phyloP scores from a whole-genome alignment of 2,329 filamentous ascomycete genomes.

The Reticulascus tulasneorum region DNA sequence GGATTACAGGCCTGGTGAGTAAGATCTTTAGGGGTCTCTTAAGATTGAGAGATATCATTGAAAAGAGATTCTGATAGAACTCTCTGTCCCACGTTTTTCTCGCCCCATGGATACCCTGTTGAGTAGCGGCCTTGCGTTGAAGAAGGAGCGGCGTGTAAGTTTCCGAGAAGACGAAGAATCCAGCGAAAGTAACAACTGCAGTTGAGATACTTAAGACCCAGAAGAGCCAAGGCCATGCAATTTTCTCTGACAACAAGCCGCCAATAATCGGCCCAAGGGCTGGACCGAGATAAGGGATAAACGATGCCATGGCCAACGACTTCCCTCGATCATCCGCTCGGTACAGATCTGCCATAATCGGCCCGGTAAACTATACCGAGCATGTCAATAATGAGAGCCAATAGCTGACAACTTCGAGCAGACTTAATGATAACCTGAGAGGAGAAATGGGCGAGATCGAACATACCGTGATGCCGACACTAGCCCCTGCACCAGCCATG shows the following conservation, averaged over 20 bases:
- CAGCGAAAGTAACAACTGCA: conserved; percentile 28
- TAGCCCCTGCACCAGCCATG: conserved; percentile 44
- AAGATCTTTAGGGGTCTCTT: conserved; percentile 43
- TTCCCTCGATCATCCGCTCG: conserved; percentile 29
- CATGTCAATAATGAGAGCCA: neutral
- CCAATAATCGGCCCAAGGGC: conserved; percentile 38
- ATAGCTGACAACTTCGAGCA: too few species aligned
- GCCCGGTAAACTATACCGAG: conserved; percentile 23
- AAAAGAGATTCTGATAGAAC: conserved; percentile 10
- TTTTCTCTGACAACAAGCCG: conserved; percentile 29
- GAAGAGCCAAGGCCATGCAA: conserved; percentile 39
- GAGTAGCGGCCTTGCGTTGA: conserved; percentile 28
- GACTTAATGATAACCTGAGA: neutral
- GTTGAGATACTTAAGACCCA: conserved; percentile 28
- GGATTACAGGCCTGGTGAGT: conserved; percentile 41
- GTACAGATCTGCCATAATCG: conserved; percentile 33
- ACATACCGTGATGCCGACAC: conserved; percentile 24
- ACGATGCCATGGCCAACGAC: conserved; percentile 33
- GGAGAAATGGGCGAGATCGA: too few species aligned
- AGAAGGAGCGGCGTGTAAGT: conserved; percentile 46
- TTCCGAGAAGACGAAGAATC: conserved; percentile 38
- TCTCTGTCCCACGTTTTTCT: too few species aligned
- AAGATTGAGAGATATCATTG: conserved; percentile 28
- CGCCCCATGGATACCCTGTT: too few species aligned
- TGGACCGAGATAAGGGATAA: conserved; percentile 38